Conservation (phyloP, 2,329 filamentous ascomycete genomes). For the Colletotrichum australisinense region DNA sequence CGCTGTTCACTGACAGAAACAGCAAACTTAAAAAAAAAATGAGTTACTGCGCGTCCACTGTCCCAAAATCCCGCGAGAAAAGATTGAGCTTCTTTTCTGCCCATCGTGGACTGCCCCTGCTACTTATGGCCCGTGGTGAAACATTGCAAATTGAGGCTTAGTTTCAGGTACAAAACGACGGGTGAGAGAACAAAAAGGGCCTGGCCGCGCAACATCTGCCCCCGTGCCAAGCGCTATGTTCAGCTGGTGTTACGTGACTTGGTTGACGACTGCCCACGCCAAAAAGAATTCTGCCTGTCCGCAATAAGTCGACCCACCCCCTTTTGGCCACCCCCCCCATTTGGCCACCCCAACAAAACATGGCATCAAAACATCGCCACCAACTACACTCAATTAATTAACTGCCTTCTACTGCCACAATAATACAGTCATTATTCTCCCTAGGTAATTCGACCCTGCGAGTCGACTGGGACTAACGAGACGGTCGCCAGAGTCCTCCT, state of each 20-base stretch:
- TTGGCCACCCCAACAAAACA: too few relatives aligned
- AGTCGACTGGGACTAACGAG: too few relatives aligned
- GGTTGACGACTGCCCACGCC: background rate
- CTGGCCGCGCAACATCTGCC: background rate
- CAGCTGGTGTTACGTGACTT: background rate
- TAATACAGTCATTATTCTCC: too few relatives aligned
- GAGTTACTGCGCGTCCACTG: background rate
- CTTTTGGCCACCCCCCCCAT: too few relatives aligned
- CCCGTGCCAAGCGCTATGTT: background rate
- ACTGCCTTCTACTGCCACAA: too few relatives aligned
- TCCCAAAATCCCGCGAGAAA: background rate
- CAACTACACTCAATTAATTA: too few relatives aligned
- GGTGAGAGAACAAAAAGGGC: background rate
- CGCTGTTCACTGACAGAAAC: background rate
- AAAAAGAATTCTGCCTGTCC: background rate
- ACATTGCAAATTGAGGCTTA: conserved; percentile 12
- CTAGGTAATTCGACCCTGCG: too few relatives aligned
- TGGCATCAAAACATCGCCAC: too few relatives aligned
- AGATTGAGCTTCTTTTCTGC: background rate
- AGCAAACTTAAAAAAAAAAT: background rate
- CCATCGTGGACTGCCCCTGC: conserved; percentile 8
- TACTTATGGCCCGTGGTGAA: background rate
- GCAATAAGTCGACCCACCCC: too few relatives aligned
- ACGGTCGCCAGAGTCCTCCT: too few relatives aligned
- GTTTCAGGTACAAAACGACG: conserved; percentile 18